These are phyloP conservation scores for Acer saccharum DNA, from an alignment of 345 rosid species.

Conservation along the genomic window DNA sequence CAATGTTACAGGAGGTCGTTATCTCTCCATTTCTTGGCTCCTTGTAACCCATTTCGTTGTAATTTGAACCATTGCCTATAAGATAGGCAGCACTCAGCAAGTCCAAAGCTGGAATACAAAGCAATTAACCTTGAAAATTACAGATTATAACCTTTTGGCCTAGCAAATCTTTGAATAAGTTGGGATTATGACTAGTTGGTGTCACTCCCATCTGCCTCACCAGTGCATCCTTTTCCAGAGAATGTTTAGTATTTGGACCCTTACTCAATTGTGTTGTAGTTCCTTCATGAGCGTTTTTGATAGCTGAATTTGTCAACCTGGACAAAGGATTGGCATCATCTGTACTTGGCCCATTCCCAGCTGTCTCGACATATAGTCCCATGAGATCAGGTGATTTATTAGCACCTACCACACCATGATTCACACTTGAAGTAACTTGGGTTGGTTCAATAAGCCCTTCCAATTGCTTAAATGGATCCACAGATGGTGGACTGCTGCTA, in stretches of 20 bases:
- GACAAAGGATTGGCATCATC: constrained; percentile 32
- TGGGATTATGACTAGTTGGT: constrained; percentile 85
- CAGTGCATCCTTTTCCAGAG: constrained; percentile 86
- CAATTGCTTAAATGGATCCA: constrained; percentile 85
- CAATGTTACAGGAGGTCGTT: background rate
- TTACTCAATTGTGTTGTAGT: constrained; percentile 40
- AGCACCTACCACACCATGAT: constrained; percentile 20
- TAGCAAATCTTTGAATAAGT: constrained; percentile 79
- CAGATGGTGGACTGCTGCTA: constrained; percentile 30
- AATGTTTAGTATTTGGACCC: constrained; percentile 67
- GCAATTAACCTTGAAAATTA: background rate
- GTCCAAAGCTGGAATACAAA: constrained; percentile 1
- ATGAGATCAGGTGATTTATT: constrained; percentile 46
- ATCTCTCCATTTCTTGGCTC: constrained; percentile 14
- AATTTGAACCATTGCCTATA: background rate
- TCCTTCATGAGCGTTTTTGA: constrained; percentile 22
- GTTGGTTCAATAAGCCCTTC: constrained; percentile 74
- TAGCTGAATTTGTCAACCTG: constrained; percentile 28
- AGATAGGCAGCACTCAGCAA: background rate
- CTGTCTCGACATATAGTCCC: constrained; percentile 50
- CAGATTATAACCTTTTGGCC: constrained; percentile 38
- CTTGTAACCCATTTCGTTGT: background rate
- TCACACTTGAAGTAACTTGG: constrained; percentile 29
- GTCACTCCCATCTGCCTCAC: constrained; percentile 95
- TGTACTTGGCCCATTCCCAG: constrained; percentile 28